Evolutionary conservation across 768 basidiomycete genomes (phyloP).

Genomic region (Kwoniella sp.): DNA sequence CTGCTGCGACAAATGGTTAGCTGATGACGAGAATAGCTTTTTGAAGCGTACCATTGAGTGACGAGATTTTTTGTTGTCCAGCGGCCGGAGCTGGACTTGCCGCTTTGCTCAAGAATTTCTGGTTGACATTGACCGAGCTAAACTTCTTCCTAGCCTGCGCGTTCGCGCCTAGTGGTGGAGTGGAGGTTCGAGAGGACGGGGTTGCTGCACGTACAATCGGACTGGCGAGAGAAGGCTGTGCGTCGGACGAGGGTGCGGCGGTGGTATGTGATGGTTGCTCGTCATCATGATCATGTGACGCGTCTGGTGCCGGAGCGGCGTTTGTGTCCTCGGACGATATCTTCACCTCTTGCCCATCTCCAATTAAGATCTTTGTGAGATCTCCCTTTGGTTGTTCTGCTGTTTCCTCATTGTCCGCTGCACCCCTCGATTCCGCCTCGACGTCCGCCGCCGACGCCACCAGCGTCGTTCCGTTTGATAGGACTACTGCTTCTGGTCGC

Average conservation of each 20-base stretch:
- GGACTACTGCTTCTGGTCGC: slow-evolving; percentile 10
- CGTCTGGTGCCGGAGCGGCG: background rate
- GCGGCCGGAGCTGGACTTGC: slow-evolving; percentile 59
- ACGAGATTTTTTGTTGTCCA: slow-evolving; percentile 28
- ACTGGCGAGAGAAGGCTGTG: slow-evolving; percentile 9
- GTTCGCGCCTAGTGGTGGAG: slow-evolving; percentile 35
- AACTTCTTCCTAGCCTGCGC: slow-evolving; percentile 69
- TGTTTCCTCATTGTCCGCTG: slow-evolving; percentile 1
- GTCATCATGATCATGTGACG: background rate
- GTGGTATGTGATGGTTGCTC: background rate
- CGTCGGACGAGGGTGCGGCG: slow-evolving; percentile 6
- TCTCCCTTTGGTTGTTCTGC: slow-evolving; percentile 14
- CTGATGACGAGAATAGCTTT: background rate
- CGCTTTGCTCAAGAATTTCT: slow-evolving; percentile 93
- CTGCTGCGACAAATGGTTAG: slow-evolving; percentile 33
- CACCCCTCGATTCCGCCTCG: background rate
- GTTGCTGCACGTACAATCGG: slow-evolving; percentile 28
- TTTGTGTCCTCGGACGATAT: background rate
- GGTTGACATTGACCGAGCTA: slow-evolving; percentile 87
- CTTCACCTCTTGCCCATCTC: background rate
- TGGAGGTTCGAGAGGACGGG: slow-evolving; percentile 45
- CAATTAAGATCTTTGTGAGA: slow-evolving; percentile 6
- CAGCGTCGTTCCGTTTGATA: slow-evolving; percentile 13
- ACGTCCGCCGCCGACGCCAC: slow-evolving; percentile 9
- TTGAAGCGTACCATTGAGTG: slow-evolving; percentile 42